Evolutionary conservation across 2,329 filamentous ascomycete genomes (phyloP), one percentile per base, ranked within the genome.

Genomic region (Penicillium sp.): DNA sequence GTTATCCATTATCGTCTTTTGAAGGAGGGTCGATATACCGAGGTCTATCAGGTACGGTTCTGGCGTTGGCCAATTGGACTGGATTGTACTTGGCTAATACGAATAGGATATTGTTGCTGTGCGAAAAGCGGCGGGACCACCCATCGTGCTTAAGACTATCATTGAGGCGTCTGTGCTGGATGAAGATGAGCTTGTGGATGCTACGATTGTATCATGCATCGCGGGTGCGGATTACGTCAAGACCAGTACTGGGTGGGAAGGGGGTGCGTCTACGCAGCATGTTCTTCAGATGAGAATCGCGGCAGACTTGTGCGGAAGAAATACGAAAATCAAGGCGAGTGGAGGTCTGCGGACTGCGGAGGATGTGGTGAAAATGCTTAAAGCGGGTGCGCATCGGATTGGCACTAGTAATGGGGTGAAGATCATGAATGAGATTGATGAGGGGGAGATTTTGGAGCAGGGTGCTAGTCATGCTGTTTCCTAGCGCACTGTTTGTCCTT

Each of bases 171-270:
- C 79, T 1, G 78, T 82, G 62, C 72, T 86, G 16, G 67, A 64
- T 3, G 57, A 65, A 5, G 62, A 72, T 5, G 75, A 85, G 57
- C 79, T 85, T 50, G 75, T 85, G 32, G 81, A 81, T 1, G 83
- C 77, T 0, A 77, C 77, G 16, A 74, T 79, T 21, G 72, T 86
- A 39, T 77, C 80, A 2, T 77, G 76, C 14, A 73, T 77, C 32
- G 82, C 83, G 2, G 76, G 76, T 4, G 80, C 81, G 45, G 81
- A 85, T 60, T 86, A 78, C 57, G 79, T 86, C 56, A 86, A 86
- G 71, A 86, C 83, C 0, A 80, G 77, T 29, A 86, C 83, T 1
- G 83, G 83, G 1, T 85, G 84, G 67, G 77, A 79, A 46, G 83
- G 83, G 0, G 82, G 83, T 8, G 83, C 83, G 0, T 79, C 66